A percentile compares a stretch with the other conserved stretches of the same genome.
These are phyloP conservation scores for Populus tomentosa DNA, from an alignment of 441 rosid genomes.

Conservation along the genomic window DNA sequence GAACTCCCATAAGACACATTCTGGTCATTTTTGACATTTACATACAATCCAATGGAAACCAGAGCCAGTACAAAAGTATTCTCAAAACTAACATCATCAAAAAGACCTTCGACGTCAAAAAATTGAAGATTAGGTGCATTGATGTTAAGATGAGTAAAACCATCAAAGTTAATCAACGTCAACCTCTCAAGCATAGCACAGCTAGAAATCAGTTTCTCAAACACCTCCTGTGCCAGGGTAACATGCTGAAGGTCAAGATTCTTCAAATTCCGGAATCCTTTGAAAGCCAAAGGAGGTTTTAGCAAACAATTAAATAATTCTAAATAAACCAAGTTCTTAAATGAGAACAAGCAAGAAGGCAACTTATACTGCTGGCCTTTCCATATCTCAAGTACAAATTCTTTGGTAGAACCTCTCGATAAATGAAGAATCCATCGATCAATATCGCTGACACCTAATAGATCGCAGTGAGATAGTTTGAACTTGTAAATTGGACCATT, in stretches of 20 bases:
- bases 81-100: conserved; percentile 50
- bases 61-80: conserved; percentile 44
- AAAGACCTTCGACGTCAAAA: conserved; percentile 60
- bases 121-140: conserved; percentile 65
- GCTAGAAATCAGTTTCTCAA: conserved; percentile 51
- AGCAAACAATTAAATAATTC: conserved; percentile 69
- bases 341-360: conserved; percentile 53
- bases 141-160: conserved; percentile 51
- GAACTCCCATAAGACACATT: conserved; percentile 25
- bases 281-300: conserved; percentile 47
- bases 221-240: conserved; percentile 50
- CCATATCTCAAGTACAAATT: conserved; percentile 69
- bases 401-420: conserved; percentile 51
- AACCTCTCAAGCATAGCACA: conserved; percentile 61
- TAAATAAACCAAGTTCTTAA: conserved; percentile 49
- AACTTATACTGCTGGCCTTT: conserved; percentile 62
- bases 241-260: conserved; percentile 71
- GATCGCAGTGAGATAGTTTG: conserved; percentile 69
- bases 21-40: conserved; percentile 34
- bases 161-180: conserved; percentile 71
- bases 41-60: conserved; percentile 58
- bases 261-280: conserved; percentile 58
- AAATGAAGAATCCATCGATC: conserved; percentile 68
- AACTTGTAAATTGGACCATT: conserved; percentile 54
- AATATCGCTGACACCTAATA: conserved; percentile 55